These are phyloP conservation scores for Amphicarpaea edgeworthii DNA, from an alignment of 306 rosid genomes.

Conservation along the genomic window DNA sequence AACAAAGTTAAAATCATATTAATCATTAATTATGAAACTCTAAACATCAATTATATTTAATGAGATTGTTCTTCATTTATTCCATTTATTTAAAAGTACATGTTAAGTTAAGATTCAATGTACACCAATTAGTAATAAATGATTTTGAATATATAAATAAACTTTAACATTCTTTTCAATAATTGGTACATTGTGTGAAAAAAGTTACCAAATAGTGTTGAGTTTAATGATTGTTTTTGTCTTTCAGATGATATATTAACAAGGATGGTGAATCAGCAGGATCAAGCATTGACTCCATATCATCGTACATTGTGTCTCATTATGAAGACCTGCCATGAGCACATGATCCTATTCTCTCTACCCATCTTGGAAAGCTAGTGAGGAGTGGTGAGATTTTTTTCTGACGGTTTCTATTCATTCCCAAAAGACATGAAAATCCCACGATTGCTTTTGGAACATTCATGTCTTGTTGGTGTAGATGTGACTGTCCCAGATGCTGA, in stretches of 20 bases:
- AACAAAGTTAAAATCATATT: no score
- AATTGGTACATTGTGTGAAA: not conserved
- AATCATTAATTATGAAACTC: not conserved
- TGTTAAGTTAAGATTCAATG: not conserved
- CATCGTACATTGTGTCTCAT: not conserved
- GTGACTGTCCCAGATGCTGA: not conserved
- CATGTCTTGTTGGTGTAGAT: not conserved
- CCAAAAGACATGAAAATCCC: not conserved
- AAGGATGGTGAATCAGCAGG: not conserved
- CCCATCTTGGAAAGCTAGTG: not conserved
- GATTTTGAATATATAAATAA: not conserved
- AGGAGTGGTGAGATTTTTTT: not conserved
- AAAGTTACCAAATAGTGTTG: not conserved
- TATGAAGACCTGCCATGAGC: not conserved
- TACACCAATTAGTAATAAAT: not conserved
- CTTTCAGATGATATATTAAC: not conserved
- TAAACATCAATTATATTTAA: not conserved
- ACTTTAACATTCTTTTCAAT: not conserved
- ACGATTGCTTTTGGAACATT: not conserved
- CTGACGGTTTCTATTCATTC: not conserved
- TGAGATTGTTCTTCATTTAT: not conserved
- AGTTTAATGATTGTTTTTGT: not conserved
- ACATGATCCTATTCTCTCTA: not conserved
- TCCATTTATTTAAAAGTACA: not conserved
- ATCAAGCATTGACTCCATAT: not conserved